Evolutionary conservation across 1,284 basidiomycete species (phyloP).

Genomic region (Ceratobasidium sp.): DNA sequence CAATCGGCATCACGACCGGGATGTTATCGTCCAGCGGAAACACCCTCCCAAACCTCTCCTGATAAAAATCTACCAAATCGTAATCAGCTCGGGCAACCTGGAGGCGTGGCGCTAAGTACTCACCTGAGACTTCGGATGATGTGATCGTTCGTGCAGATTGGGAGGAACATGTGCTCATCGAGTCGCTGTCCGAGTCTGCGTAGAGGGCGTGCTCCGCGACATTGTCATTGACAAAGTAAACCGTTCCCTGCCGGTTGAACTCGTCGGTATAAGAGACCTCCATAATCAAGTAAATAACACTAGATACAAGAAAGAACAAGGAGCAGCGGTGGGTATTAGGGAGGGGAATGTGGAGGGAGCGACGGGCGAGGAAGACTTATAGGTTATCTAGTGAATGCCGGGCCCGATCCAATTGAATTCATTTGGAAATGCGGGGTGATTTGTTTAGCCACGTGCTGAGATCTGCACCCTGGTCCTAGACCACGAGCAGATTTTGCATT

Average conservation of each 20-base stretch:
- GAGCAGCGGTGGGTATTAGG: not conserved
- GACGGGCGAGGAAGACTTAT: not conserved
- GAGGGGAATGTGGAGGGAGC: not conserved
- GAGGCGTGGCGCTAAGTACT: not conserved
- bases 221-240: slow-evolving; percentile 28
- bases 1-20: slow-evolving; percentile 13
- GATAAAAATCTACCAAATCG: slow-evolving; percentile 16
- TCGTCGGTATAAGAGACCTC: slow-evolving; percentile 32
- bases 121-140: slow-evolving; percentile 32
- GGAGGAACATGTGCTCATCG: slow-evolving; percentile 20
- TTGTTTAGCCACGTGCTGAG: not conserved
- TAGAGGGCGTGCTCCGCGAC: slow-evolving; percentile 10
- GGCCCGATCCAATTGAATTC: not conserved
- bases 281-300: not conserved
- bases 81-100: not conserved
- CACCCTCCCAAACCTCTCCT: slow-evolving; percentile 19
- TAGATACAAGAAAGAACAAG: too few species aligned
- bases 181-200: slow-evolving; percentile 23
- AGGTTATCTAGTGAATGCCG: not conserved
- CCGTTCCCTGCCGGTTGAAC: slow-evolving; percentile 38
- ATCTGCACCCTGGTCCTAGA: too few species aligned
- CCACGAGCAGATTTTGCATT: too few species aligned
- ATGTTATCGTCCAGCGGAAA: slow-evolving; percentile 31
- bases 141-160: slow-evolving; percentile 21
- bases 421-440: not conserved